phyloP scores from a whole-genome alignment of 176 grass and related monocot genomes.

The Juncus inflexus region DNA sequence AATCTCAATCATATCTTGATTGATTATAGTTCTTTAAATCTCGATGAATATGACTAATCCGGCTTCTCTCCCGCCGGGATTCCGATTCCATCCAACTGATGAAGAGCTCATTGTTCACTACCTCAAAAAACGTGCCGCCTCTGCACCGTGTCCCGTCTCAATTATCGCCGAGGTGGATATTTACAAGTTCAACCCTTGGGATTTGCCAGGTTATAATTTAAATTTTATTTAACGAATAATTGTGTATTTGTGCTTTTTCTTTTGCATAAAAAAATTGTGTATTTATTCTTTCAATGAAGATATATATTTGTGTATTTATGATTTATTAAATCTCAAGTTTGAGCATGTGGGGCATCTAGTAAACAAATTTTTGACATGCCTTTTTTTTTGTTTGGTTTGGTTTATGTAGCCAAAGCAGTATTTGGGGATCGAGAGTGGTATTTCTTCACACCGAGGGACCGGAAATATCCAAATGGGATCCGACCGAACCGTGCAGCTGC shows the following conservation, averaged over 20 bases:
- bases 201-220: slow-evolving; percentile 1
- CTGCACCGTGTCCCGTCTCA: slow-evolving; percentile 10
- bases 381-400: background rate
- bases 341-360: no score
- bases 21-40: background rate
- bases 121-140: slow-evolving; percentile 21
- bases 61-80: slow-evolving; percentile 25
- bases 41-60: slow-evolving; percentile 22
- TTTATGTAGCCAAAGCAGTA: slow-evolving; percentile 15
- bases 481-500: slow-evolving; percentile 20
- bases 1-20: slow-evolving; percentile 7
- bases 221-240: background rate
- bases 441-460: slow-evolving; percentile 26
- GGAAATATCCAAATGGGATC: slow-evolving; percentile 22
- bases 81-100: slow-evolving; percentile 24
- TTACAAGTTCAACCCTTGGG: slow-evolving; percentile 30
- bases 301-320: no score
- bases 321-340: no score
- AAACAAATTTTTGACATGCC: no score
- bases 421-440: slow-evolving; percentile 25
- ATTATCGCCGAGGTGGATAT: slow-evolving; percentile 28
- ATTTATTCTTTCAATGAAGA: no score
- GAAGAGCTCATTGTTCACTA: slow-evolving; percentile 29
- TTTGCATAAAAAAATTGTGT: no score
- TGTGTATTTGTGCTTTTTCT: background rate